Conservation (phyloP, 1,284 basidiomycete species). For the Trichosporon ovoides region DNA sequence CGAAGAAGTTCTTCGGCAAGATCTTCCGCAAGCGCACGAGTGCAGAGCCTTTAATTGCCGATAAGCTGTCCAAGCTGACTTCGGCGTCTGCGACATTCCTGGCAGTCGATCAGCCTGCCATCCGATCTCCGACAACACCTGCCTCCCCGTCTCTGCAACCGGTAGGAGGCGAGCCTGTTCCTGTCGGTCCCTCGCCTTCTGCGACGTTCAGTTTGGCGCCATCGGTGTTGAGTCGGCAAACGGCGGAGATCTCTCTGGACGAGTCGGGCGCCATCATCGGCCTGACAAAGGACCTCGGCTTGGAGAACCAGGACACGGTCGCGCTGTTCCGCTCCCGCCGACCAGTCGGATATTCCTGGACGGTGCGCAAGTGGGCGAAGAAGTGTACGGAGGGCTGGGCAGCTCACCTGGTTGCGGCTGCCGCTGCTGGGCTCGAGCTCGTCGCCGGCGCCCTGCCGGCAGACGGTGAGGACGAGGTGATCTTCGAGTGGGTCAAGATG, state of each 20-base stretch:
- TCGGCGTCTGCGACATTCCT: conserved; percentile 7
- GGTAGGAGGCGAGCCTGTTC: not conserved
- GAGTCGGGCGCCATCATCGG: conserved; percentile 35
- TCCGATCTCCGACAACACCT: conserved; percentile 5
- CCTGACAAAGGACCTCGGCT: conserved; percentile 13
- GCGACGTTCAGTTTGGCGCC: conserved; percentile 46
- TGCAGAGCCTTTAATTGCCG: not conserved
- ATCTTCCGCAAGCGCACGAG: conserved; percentile 58
- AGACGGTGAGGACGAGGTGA: conserved; percentile 40
- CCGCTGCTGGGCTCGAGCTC: conserved; percentile 37
- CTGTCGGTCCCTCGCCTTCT: conserved; percentile 20
- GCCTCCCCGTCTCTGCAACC: conserved; percentile 1
- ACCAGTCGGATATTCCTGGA: conserved; percentile 65
- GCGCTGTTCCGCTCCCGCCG: conserved; percentile 27
- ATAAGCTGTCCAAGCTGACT: not conserved
- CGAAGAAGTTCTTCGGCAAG: conserved; percentile 65
- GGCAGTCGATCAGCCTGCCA: not conserved
- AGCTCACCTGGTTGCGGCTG: conserved; percentile 39
- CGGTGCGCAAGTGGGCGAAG: conserved; percentile 73
- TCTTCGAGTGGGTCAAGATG: conserved; percentile 48
- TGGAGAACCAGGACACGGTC: not conserved
- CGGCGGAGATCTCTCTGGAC: conserved; percentile 26
- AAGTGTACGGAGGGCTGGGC: conserved; percentile 46
- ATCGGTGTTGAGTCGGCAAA: conserved; percentile 24
- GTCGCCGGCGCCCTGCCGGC: conserved; percentile 21